These are phyloP conservation scores for Pseudocercospora vitis DNA, from an alignment of 2,329 filamentous ascomycete genomes.

Conservation along the genomic window DNA sequence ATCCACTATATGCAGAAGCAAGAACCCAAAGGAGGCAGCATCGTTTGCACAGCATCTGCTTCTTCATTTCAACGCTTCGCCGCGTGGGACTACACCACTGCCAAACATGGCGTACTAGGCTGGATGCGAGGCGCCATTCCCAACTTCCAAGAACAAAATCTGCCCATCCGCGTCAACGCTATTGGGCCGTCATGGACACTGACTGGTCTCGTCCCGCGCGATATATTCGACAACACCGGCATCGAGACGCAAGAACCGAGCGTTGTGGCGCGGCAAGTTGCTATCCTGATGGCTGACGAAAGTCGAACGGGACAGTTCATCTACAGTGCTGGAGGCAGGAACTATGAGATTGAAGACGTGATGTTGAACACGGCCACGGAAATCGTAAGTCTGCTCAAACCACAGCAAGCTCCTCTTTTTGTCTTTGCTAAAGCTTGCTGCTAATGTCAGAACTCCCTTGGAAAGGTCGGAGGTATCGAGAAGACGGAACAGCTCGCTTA, in stretches of 20 bases:
- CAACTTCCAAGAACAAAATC: slow-evolving; percentile 30
- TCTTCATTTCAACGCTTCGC: slow-evolving; percentile 54
- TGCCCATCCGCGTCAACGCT: slow-evolving; percentile 58
- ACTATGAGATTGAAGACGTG: slow-evolving; percentile 55
- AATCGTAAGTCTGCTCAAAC: slow-evolving; percentile 14
- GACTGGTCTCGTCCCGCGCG: slow-evolving; percentile 49
- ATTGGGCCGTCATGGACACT: slow-evolving; percentile 58
- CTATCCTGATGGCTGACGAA: slow-evolving; percentile 52
- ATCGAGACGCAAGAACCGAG: slow-evolving; percentile 48
- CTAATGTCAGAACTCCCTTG: slow-evolving; percentile 1
- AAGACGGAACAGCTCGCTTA: background rate
- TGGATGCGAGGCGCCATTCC: slow-evolving; percentile 51
- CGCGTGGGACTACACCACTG: slow-evolving; percentile 54
- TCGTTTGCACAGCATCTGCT: slow-evolving; percentile 56
- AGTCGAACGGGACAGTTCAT: slow-evolving; percentile 54
- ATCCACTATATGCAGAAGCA: slow-evolving; percentile 52
- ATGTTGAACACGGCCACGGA: slow-evolving; percentile 25
- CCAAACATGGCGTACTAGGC: slow-evolving; percentile 59
- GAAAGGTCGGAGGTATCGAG: background rate
- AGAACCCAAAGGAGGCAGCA: slow-evolving; percentile 43
- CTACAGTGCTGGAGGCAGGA: slow-evolving; percentile 52
- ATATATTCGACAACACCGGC: slow-evolving; percentile 42
- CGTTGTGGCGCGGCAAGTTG: slow-evolving; percentile 52
- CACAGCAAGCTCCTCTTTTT: background rate
- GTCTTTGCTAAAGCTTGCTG: background rate